Conservation (phyloP, 306 rosid genomes). For the Glycine soja region DNA sequence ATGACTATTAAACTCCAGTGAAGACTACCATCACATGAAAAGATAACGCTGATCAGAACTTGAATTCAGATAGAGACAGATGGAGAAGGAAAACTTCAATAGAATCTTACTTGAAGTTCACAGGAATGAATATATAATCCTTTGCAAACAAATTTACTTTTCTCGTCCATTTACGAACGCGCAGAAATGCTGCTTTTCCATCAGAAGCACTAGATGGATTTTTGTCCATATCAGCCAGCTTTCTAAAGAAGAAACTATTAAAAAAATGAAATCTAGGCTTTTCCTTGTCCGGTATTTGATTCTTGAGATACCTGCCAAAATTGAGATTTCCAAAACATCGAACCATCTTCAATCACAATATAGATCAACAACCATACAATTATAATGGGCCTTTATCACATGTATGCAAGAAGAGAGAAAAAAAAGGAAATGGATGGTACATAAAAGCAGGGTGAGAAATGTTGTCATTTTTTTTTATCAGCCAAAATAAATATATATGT, state of each 20-base stretch:
- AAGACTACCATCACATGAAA: slow-evolving; percentile 64
- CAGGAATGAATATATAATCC: slow-evolving; percentile 93
- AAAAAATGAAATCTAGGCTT: slow-evolving; percentile 82
- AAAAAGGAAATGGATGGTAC: neutral
- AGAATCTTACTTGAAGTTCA: slow-evolving; percentile 84
- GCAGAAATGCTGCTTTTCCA: slow-evolving; percentile 91
- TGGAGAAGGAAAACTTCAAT: slow-evolving; percentile 30
- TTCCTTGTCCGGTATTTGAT: slow-evolving; percentile 74
- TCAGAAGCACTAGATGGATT: slow-evolving; percentile 92
- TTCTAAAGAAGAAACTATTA: slow-evolving; percentile 96
- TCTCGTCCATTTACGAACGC: slow-evolving; percentile 98
- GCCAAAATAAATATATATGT: too few relatives aligned
- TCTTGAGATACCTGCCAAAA: slow-evolving; percentile 79
- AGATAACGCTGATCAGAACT: slow-evolving; percentile 46
- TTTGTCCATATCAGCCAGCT: slow-evolving; percentile 95
- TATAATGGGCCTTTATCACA: neutral
- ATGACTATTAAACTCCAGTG: slow-evolving; percentile 96
- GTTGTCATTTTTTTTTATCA: too few relatives aligned
- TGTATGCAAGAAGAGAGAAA: neutral
- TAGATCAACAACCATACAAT: slow-evolving; percentile 12
- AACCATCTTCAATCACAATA: neutral
- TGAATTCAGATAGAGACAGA: slow-evolving; percentile 45
- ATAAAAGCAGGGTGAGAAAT: neutral
- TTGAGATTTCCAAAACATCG: slow-evolving; percentile 22
- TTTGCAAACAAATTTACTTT: slow-evolving; percentile 86